Evolutionary conservation across 768 basidiomycete genomes (phyloP), one percentile per base, ranked within the genome.

Genomic region (Hericium coralloides): DNA sequence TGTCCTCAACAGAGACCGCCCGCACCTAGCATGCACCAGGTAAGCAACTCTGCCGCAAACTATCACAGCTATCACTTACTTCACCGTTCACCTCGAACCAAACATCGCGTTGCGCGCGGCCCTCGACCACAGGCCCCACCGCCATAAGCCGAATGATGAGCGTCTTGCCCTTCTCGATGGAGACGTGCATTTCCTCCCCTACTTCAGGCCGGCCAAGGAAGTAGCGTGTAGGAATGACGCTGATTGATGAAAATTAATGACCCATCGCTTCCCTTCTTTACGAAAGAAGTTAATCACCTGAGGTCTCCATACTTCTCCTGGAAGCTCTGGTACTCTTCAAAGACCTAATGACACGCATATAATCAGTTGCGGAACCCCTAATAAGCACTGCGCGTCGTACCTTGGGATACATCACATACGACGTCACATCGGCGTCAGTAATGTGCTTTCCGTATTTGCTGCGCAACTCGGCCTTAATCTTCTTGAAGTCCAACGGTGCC

Each of bases 51-150:
- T 38, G 37, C 31, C 50, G 23, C 25, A 12, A 7, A 26, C 38
- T 53, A 9, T 55, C 26, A 25, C n/a, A 36, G 22, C 54, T 62
- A 45, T 60, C 48, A 58, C 74, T 67, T 67, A 89, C 90, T 79
- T 95, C 92, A 72, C 94, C 94, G 65, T 95, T 95, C 58, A 95
- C 89, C 77, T 98, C 95, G 68, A 98, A 95, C 90, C 95, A 97
- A 58, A 95, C 92, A 69, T 98, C 95, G 65, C 95, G 85, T 66
- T 92, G 89, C 22, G 95, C 92, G 64, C 84, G 88, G 38, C 89
- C 89, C 69, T 93, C 86, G 53, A 95, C 87, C 55, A 98, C 89
- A 57, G 93, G 90, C 18, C 95, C 94, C 51, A 95, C 81, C 26
- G 97, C 97, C 82, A 99, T 88, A 66, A 98, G 79, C 64, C 93